These are phyloP conservation scores for Globisporangium nodosum DNA, from an alignment of 352 stramenopile genomes.

Conservation along the genomic window DNA sequence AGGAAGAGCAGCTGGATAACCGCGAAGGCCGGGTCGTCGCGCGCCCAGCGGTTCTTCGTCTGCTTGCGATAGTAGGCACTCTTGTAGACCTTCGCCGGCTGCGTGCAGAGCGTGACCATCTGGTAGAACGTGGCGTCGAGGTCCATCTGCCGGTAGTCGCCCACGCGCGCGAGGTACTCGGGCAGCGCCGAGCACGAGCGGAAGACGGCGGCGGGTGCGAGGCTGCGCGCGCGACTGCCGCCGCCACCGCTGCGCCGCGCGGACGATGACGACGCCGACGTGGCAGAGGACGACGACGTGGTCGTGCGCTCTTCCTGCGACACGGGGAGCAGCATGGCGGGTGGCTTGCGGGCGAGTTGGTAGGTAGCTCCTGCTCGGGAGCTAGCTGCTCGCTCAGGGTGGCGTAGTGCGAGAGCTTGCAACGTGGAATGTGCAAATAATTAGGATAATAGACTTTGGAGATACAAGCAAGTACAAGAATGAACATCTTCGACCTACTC, in stretches of 20 bases:
- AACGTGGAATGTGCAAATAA: background rate
- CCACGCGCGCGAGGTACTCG: constrained; percentile 77
- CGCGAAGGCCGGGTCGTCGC: constrained; percentile 96
- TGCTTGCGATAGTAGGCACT: constrained; percentile 87
- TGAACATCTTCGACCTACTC: too few species aligned
- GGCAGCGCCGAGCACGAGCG: constrained; percentile 67
- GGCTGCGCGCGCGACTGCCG: background rate
- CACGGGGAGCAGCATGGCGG: constrained; percentile 16
- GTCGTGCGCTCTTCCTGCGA: constrained; percentile 12
- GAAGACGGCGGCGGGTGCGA: constrained; percentile 39
- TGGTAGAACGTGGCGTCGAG: constrained; percentile 86
- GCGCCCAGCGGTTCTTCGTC: constrained; percentile 98
- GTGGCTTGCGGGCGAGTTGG: too few species aligned
- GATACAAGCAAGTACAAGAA: too few species aligned
- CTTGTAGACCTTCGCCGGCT: constrained; percentile 85
- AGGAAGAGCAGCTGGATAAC: constrained; percentile 94
- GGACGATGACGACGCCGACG: background rate
- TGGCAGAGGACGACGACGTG: background rate
- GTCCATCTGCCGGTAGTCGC: constrained; percentile 87
- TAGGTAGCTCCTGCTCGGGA: too few species aligned
- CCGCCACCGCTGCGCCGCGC: background rate
- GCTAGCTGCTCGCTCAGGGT: background rate
- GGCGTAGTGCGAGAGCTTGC: background rate
- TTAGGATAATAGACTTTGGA: too few species aligned
- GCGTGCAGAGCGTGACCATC: constrained; percentile 83